Evolutionary conservation across 768 basidiomycete genomes (phyloP), one percentile per base, ranked within the genome.

Genomic region (Suillus placidus): DNA sequence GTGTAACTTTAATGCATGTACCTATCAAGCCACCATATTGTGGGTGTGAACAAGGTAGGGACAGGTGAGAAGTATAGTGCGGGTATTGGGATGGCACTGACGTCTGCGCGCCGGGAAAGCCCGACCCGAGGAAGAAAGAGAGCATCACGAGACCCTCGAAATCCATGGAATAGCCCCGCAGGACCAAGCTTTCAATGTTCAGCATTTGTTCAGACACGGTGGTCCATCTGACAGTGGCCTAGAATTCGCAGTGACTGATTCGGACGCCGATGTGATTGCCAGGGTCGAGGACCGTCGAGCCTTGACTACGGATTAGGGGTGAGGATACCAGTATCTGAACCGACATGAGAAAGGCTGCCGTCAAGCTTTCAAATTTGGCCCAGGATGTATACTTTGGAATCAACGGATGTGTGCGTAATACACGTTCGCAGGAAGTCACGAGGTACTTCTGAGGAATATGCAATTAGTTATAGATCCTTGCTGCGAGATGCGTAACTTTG

Each of bases 311-410:
- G 2, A 54, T 54, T 54, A 54, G 52, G 30, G 52, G 30, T 32
- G 52, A 54, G 30, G 18, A 51, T 51, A 26, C 4, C 14, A 32
- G 30, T 18, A 32, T 20, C 14, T 30, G 51, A 30, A 16, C 8
- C 7, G 52, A 54, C 52, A 54, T 54, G 52, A 54, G 52, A 54
- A 54, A 54, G 16, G 52, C 52, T 54, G 52, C 52, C 9, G 52
- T 54, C 30, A 54, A 54, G 52, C 30, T 32, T 54, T 54, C 18
- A 32, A 52, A 30, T 32, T 18, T 32, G 16, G 51, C n/a, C 51
- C 16, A 3, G 16, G 14, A 52, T 52, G 51, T 6, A 52, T 30
- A 32, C 30, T 18, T 32, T 52, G 8, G 16, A 30, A 30, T 30
- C 3, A 9, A 30, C 16, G 9, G 51, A 51, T 51, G 16, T 1